phyloP scores from a whole-genome alignment of 225 moss, liverwort and hornwort genomes.

The Rhytidiadelphus loreus region DNA sequence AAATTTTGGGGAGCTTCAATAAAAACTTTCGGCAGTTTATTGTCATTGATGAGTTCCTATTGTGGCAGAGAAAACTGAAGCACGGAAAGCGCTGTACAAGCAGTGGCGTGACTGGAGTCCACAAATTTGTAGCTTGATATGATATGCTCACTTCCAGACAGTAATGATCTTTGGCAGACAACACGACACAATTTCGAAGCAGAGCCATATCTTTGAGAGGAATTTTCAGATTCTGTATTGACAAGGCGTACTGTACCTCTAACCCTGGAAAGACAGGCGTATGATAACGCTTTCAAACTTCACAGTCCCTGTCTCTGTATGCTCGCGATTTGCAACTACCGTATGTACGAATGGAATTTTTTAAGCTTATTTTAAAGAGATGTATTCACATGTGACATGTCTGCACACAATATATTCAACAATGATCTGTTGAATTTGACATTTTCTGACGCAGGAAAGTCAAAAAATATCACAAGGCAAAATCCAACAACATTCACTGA shows the following conservation, averaged over 20 bases:
- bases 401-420: too few relatives aligned
- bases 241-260: not conserved
- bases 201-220: not conserved
- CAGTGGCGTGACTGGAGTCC: not conserved
- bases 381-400: not conserved
- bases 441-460: too few relatives aligned
- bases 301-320: not conserved
- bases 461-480: too few relatives aligned
- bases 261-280: not conserved
- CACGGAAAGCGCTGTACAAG: not conserved
- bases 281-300: not conserved
- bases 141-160: not conserved
- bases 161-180: not conserved
- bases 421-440: too few relatives aligned
- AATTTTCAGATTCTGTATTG: not conserved
- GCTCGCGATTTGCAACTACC: too few relatives aligned
- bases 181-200: not conserved
- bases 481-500: too few relatives aligned
- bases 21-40: not conserved
- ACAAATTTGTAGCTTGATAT: not conserved
- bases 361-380: not conserved
- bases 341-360: not conserved
- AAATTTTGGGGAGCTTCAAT: too few relatives aligned
- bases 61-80: not conserved
- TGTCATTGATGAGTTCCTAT: not conserved